Evolutionary conservation across 2,329 filamentous ascomycete genomes (phyloP).

Genomic region (Delphinella strobiligena): DNA sequence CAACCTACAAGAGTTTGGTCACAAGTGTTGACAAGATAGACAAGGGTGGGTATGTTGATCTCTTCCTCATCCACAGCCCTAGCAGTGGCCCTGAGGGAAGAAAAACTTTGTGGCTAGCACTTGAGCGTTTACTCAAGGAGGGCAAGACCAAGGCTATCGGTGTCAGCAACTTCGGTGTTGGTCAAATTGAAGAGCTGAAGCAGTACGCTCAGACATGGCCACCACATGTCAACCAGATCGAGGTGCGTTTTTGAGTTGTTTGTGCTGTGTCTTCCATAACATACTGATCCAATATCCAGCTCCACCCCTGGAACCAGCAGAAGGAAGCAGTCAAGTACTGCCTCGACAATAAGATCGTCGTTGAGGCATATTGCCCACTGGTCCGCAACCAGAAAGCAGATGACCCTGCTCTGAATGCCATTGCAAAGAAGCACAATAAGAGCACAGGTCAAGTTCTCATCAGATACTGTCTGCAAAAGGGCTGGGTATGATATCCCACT

Average conservation of each 20-base stretch:
- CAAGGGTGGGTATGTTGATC: slow-evolving; percentile 52
- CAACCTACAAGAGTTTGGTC: slow-evolving; percentile 46
- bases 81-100: slow-evolving; percentile 42
- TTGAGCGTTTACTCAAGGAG: slow-evolving; percentile 49
- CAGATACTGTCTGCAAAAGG: slow-evolving; percentile 73
- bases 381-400: slow-evolving; percentile 61
- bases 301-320: slow-evolving; percentile 63
- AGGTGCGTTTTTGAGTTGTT: slow-evolving; percentile 37
- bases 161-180: slow-evolving; percentile 59
- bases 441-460: slow-evolving; percentile 66
- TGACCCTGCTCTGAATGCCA: slow-evolving; percentile 50
- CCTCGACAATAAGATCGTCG: slow-evolving; percentile 44
- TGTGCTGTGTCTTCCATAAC: slow-evolving; percentile 5
- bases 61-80: slow-evolving; percentile 59
- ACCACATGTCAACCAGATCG: slow-evolving; percentile 63
- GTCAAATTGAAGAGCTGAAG: slow-evolving; percentile 58
- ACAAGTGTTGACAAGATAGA: slow-evolving; percentile 54
- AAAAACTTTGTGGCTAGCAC: slow-evolving; percentile 52
- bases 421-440: slow-evolving; percentile 63
- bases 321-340: slow-evolving; percentile 46
- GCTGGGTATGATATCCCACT: slow-evolving; percentile 29
- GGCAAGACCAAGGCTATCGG: slow-evolving; percentile 55
- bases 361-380: slow-evolving; percentile 55
- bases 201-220: slow-evolving; percentile 53
- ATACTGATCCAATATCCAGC: slow-evolving; percentile 28